Percentiles rank a stretch among this genome's conserved stretches.
Conservation (phyloP, 1,284 basidiomycete species). For the Phenoliferia sp. region DNA sequence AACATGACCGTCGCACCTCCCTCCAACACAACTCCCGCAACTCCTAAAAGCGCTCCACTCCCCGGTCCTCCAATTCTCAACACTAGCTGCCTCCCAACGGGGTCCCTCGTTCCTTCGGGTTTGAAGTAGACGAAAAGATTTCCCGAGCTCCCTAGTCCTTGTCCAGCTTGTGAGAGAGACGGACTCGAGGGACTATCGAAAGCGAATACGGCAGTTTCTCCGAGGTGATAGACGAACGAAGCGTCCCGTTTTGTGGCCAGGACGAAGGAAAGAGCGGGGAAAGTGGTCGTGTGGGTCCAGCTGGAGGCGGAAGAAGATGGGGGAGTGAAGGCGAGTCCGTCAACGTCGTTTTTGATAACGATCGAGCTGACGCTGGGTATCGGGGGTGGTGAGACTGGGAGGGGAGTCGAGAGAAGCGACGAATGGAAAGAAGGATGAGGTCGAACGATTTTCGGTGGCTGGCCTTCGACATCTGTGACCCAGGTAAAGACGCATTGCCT, state of each 20-base stretch:
- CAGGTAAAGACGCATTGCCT: constrained; percentile 57
- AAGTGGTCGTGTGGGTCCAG: constrained; percentile 77
- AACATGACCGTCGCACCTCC: constrained; percentile 50
- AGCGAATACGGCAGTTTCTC: constrained; percentile 58
- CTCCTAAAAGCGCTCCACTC: constrained; percentile 72
- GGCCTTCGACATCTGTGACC: constrained; percentile 46
- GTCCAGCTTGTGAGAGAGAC: constrained; percentile 48
- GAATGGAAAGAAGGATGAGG: constrained; percentile 13
- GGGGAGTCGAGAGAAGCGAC: constrained; percentile 19
- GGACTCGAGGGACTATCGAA: constrained; percentile 54
- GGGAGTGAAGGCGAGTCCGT: constrained; percentile 66
- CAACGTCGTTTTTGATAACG: constrained; percentile 71
- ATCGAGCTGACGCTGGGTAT: not conserved
- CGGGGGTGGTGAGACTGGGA: constrained; percentile 17
- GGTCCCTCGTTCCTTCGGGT: constrained; percentile 46
- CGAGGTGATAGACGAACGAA: constrained; percentile 69
- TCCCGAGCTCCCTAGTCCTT: constrained; percentile 50
- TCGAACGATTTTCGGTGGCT: constrained; percentile 1
- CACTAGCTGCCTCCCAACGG: constrained; percentile 67
- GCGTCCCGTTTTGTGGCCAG: constrained; percentile 88
- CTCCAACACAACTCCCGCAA: constrained; percentile 51
- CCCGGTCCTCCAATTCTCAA: constrained; percentile 62
- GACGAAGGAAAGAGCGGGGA: constrained; percentile 85
- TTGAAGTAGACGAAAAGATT: constrained; percentile 80
- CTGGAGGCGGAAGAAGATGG: constrained; percentile 29